Conservation (phyloP, 2,329 filamentous ascomycete species). For the Aureobasidium sp. region DNA sequence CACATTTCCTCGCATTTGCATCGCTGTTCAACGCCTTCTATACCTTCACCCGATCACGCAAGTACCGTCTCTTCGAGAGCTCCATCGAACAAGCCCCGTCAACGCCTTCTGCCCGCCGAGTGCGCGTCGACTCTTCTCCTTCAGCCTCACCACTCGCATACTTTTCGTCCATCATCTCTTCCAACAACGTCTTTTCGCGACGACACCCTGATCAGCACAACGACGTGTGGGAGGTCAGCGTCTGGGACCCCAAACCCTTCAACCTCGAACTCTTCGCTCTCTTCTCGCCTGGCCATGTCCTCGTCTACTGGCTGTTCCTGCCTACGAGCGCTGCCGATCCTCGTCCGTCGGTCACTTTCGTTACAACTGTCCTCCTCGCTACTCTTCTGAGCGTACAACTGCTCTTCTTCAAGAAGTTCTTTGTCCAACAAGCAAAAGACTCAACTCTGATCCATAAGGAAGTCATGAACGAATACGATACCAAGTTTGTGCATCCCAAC, state of each 20-base stretch:
- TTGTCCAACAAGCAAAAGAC: conserved; percentile 81
- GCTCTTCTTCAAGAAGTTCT: conserved; percentile 63
- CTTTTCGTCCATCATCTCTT: conserved; percentile 59
- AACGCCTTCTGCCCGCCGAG: conserved; percentile 81
- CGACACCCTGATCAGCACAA: conserved; percentile 73
- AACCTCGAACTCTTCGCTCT: conserved; percentile 76
- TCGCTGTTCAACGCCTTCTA: conserved; percentile 74
- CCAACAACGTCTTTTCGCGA: conserved; percentile 67
- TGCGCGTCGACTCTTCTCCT: conserved; percentile 80
- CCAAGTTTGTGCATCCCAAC: conserved; percentile 86
- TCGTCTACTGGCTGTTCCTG: conserved; percentile 82
- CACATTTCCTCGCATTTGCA: conserved; percentile 60
- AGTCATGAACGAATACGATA: conserved; percentile 91
- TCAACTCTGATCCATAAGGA: conserved; percentile 78
- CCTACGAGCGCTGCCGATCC: conserved; percentile 70
- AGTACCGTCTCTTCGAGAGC: conserved; percentile 87
- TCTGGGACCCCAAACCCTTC: conserved; percentile 90
- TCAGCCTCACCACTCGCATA: conserved; percentile 73
- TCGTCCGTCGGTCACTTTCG: conserved; percentile 75
- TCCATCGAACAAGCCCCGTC: conserved; percentile 67
- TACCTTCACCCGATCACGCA: conserved; percentile 71
- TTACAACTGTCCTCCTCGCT: conserved; percentile 73
- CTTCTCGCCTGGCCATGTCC: conserved; percentile 89
- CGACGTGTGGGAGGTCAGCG: conserved; percentile 89
- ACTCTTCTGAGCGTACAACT: conserved; percentile 70